Evolutionary conservation across 768 basidiomycete genomes (phyloP).

Genomic region (Floccularia luteovirens): DNA sequence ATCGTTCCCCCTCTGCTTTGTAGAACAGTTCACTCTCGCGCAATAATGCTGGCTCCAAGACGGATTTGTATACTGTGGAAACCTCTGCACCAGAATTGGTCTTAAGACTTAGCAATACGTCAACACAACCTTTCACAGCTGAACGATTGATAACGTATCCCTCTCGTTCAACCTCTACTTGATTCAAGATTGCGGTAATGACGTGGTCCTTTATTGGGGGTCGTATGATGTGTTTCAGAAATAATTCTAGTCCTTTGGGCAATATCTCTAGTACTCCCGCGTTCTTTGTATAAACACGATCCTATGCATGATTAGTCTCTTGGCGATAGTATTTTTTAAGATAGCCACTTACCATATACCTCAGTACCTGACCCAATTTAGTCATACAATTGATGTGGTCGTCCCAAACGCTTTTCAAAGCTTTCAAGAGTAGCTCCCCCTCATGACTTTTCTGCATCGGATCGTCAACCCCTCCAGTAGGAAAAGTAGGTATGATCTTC

Average conservation of each 20-base stretch:
- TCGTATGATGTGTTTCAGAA: conserved; percentile 73
- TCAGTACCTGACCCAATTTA: conserved; percentile 83
- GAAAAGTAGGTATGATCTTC: conserved; percentile 78
- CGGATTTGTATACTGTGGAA: conserved; percentile 74
- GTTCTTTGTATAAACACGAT: conserved; percentile 77
- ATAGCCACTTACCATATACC: conserved; percentile 78
- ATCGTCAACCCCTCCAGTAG: conserved; percentile 59
- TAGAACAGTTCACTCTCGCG: conserved; percentile 78
- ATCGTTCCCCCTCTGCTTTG: conserved; percentile 56
- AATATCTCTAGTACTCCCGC: conserved; percentile 75
- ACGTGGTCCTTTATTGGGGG: conserved; percentile 81
- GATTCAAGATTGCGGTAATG: conserved; percentile 72
- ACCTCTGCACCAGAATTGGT: conserved; percentile 32
- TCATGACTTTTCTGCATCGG: conserved; percentile 73
- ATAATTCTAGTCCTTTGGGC: conserved; percentile 77
- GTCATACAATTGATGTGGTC: conserved; percentile 87
- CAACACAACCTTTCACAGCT: conserved; percentile 81
- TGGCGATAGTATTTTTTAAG: background rate
- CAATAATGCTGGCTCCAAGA: conserved; percentile 80
- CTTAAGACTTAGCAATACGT: conserved; percentile 69
- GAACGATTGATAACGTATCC: conserved; percentile 90
- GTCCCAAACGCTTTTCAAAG: conserved; percentile 82
- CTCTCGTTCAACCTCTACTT: conserved; percentile 88
- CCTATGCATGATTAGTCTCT: conserved; percentile 40
- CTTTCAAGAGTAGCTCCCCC: conserved; percentile 80